Conservation (phyloP, 352 stramenopile genomes). For the Phytophthora constricta region DNA sequence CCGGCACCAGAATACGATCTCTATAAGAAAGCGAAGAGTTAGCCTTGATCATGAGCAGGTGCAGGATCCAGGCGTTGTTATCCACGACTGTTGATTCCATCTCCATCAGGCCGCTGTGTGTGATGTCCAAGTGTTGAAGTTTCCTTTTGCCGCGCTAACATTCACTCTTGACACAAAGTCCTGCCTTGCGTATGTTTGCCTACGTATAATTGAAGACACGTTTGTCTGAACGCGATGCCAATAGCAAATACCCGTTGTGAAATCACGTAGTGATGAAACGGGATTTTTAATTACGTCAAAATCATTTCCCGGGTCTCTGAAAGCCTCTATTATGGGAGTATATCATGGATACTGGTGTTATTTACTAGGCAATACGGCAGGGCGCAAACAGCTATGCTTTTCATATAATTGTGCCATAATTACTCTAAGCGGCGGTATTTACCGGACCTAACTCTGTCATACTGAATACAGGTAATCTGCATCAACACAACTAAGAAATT, state of each 20-base stretch:
- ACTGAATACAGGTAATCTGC: no score
- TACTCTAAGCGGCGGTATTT: no score
- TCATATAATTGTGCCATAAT: no score
- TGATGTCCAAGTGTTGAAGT: not conserved
- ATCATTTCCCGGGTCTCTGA: not conserved
- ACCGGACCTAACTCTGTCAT: no score
- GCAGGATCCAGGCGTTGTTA: not conserved
- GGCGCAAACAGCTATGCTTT: no score
- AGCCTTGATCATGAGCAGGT: not conserved
- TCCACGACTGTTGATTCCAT: not conserved
- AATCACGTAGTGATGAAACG: not conserved
- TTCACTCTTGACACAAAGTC: not conserved
- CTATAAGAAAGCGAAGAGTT: not conserved
- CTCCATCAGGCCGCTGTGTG: not conserved
- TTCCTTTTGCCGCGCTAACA: not conserved
- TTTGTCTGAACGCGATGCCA: not conserved
- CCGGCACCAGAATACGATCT: slow-evolving; percentile 3
- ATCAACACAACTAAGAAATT: no score
- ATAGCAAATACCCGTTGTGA: not conserved
- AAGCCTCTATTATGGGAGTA: not conserved
- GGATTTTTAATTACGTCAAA: not conserved
- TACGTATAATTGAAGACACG: not conserved
- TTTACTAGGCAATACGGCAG: no score
- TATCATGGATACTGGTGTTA: no score
- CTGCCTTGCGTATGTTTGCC: not conserved